Conservation (phyloP, 164 flowering plant species). For the Sedum album region DNA sequence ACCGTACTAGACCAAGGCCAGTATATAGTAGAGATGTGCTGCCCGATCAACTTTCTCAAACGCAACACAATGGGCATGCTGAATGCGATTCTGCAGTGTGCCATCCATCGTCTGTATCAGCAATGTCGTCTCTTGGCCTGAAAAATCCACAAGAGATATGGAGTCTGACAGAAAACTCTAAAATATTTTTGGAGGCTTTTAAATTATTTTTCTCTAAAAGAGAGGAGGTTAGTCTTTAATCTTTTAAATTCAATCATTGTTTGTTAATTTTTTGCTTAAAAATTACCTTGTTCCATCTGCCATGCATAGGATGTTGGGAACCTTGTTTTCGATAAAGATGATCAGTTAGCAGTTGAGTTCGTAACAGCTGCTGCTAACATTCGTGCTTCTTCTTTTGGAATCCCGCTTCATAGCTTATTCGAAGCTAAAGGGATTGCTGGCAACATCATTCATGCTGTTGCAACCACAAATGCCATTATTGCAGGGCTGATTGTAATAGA, state of each 20-base stretch:
- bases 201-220: conserved; percentile 64
- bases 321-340: conserved; percentile 89
- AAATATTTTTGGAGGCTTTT: conserved; percentile 72
- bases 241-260: conserved; percentile 8
- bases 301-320: conserved; percentile 73
- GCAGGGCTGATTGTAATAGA: conserved; percentile 96
- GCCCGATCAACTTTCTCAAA: conserved; percentile 22
- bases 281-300: background rate
- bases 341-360: conserved; percentile 94
- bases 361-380: conserved; percentile 99
- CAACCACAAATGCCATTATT: conserved; percentile 92
- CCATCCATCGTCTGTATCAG: conserved; percentile 48
- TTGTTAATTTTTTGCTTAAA: background rate
- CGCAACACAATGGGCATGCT: conserved; percentile 48
- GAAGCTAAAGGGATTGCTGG: conserved; percentile 99
- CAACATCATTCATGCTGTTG: conserved; percentile 97
- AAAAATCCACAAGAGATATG: conserved; percentile 93
- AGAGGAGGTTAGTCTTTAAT: conserved; percentile 42
- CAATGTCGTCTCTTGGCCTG: conserved; percentile 71
- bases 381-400: conserved; percentile 89
- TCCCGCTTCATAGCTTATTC: conserved; percentile 87
- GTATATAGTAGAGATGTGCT: conserved; percentile 57
- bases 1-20: conserved; percentile 76
- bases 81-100: conserved; percentile 24
- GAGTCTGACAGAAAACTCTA: conserved; percentile 75